A percentile compares a stretch with the other conserved stretches of the same genome.
Evolutionary conservation across 306 rosid species (phyloP).

Genomic region (Cicer cuneatum): DNA sequence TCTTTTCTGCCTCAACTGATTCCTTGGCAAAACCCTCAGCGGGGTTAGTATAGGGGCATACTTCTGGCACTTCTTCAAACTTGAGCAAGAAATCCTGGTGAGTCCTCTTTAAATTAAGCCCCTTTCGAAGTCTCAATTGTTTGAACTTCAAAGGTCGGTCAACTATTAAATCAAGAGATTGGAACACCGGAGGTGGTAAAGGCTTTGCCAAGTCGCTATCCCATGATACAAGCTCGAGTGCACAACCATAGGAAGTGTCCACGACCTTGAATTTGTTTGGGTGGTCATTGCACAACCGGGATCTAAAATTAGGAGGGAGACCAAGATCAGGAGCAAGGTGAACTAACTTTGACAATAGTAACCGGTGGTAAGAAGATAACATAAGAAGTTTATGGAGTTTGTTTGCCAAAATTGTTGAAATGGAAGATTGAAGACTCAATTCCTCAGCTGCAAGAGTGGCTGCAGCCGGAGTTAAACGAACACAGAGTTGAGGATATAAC

Average conservation of each 20-base stretch:
- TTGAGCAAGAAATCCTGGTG: constrained; percentile 78
- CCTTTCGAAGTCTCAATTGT: constrained; percentile 79
- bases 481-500: constrained; percentile 75
- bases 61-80: constrained; percentile 74
- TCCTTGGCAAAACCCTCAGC: constrained; percentile 53
- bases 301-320: constrained; percentile 81
- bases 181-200: constrained; percentile 52
- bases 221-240: constrained; percentile 91
- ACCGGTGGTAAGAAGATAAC: constrained; percentile 74
- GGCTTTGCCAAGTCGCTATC: constrained; percentile 68
- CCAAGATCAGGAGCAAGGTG: constrained; percentile 95
- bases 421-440: constrained; percentile 53
- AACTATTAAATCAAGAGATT: constrained; percentile 65
- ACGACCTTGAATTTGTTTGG: constrained; percentile 79
- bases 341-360: constrained; percentile 79
- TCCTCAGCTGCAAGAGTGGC: constrained; percentile 64
- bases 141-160: constrained; percentile 94
- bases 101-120: constrained; percentile 76
- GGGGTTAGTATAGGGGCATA: constrained; percentile 73
- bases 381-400: constrained; percentile 93
- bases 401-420: constrained; percentile 66
- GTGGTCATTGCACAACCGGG: constrained; percentile 81
- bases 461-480: constrained; percentile 89
- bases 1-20: constrained; percentile 84
- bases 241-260: constrained; percentile 85